Conservation (phyloP, 2,329 filamentous ascomycete species). For the Aspergillus arachidicola region DNA sequence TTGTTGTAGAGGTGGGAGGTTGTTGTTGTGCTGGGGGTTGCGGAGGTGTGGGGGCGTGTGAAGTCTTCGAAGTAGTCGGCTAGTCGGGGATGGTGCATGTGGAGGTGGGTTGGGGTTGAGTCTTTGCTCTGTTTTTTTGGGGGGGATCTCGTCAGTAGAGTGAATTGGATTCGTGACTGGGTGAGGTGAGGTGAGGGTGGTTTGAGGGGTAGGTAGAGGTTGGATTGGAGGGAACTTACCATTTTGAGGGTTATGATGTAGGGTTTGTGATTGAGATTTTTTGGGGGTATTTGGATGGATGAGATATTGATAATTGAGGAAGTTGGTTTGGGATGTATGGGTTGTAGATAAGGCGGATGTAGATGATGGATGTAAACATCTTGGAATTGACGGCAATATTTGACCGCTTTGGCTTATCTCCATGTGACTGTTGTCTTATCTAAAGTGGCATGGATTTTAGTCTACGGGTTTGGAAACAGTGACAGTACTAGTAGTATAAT, state of each 20-base stretch:
- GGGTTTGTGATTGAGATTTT: too few relatives aligned
- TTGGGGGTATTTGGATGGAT: not conserved
- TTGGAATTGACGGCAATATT: not conserved
- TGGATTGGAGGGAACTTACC: conserved; percentile 15
- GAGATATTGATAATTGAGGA: not conserved
- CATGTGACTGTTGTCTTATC: not conserved
- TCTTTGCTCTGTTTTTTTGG: conserved; percentile 48
- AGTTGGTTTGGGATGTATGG: not conserved
- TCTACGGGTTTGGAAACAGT: not conserved
- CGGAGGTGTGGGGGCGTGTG: conserved; percentile 47
- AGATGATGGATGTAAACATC: not conserved
- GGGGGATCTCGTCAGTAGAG: not conserved
- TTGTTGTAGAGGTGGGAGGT: conserved; percentile 20
- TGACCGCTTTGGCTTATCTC: not conserved
- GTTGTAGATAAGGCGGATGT: not conserved
- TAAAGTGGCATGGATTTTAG: not conserved
- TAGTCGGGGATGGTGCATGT: conserved; percentile 51
- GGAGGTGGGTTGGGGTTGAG: conserved; percentile 51
- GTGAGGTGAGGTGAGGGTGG: too few relatives aligned
- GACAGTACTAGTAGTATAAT: not conserved
- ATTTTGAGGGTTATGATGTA: conserved; percentile 18
- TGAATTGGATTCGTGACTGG: not conserved
- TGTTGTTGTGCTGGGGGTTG: conserved; percentile 12
- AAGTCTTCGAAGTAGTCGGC: conserved; percentile 56
- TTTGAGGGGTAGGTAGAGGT: not conserved